Evolutionary conservation across 768 basidiomycete species (phyloP).

Genomic region (Mycena maculata): DNA sequence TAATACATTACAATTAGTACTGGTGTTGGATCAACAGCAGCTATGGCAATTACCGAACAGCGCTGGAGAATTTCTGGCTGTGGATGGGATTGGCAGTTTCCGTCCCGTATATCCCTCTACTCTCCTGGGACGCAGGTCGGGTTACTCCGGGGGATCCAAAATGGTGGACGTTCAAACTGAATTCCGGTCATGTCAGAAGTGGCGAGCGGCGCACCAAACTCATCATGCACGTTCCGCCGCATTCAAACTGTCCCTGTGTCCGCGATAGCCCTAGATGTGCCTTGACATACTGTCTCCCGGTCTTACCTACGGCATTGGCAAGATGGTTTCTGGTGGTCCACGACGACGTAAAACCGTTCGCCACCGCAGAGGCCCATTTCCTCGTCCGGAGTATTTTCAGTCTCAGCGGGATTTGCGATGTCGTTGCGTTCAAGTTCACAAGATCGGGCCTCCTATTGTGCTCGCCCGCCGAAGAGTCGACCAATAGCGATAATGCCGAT

Average conservation of each 20-base stretch:
- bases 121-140: constrained; percentile 15
- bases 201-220: neutral
- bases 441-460: constrained; percentile 16
- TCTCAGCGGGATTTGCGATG: constrained; percentile 21
- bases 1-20: neutral
- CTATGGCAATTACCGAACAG: constrained; percentile 22
- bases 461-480: too few relatives aligned
- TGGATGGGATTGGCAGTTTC: constrained; percentile 28
- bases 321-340: constrained; percentile 25
- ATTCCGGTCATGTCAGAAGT: neutral
- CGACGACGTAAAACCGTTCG: constrained; percentile 22
- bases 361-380: constrained; percentile 17
- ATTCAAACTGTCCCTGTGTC: neutral
- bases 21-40: constrained; percentile 33
- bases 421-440: constrained; percentile 12
- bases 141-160: constrained; percentile 1
- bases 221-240: neutral
- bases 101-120: constrained; percentile 18
- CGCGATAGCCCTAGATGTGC: constrained; percentile 22
- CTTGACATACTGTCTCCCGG: constrained; percentile 19
- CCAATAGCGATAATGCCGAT: too few relatives aligned
- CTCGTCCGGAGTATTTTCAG: constrained; percentile 26
- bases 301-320: constrained; percentile 18
- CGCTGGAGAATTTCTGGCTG: constrained; percentile 27
- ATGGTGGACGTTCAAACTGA: constrained; percentile 28